These are phyloP conservation scores for Malassezia dermatis DNA, from an alignment of 1,284 basidiomycete genomes.

Conservation along the genomic window DNA sequence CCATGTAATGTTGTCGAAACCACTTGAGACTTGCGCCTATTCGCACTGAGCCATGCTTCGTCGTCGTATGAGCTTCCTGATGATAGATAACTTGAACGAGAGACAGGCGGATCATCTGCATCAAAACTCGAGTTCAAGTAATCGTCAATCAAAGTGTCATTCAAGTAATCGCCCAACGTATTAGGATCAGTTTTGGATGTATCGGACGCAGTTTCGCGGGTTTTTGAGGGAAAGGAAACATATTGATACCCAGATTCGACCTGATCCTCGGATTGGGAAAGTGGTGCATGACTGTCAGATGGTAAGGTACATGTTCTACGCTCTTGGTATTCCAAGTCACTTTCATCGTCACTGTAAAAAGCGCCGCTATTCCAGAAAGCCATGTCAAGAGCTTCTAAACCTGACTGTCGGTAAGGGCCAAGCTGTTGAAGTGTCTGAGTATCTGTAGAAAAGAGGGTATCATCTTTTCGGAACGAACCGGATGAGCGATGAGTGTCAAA, in stretches of 20 bases:
- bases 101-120: neutral
- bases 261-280: neutral
- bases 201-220: neutral
- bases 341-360: slow-evolving; percentile 6
- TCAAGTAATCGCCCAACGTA: neutral
- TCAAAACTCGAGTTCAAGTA: neutral
- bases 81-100: neutral
- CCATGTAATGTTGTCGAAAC: neutral
- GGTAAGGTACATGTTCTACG: neutral
- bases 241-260: neutral
- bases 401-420: neutral
- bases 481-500: neutral
- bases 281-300: neutral
- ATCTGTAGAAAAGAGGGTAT: neutral
- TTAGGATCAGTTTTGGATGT: neutral
- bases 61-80: neutral
- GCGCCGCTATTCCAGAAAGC: neutral
- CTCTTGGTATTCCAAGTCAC: neutral
- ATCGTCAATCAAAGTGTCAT: neutral
- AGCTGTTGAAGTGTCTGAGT: neutral
- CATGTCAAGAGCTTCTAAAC: slow-evolving; percentile 5
- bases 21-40: neutral
- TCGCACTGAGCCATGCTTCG: neutral
- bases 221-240: neutral
- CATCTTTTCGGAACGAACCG: neutral